Evolutionary conservation across 2,329 filamentous ascomycete species (phyloP).

Genomic region (Pestalotiopsis sp.): DNA sequence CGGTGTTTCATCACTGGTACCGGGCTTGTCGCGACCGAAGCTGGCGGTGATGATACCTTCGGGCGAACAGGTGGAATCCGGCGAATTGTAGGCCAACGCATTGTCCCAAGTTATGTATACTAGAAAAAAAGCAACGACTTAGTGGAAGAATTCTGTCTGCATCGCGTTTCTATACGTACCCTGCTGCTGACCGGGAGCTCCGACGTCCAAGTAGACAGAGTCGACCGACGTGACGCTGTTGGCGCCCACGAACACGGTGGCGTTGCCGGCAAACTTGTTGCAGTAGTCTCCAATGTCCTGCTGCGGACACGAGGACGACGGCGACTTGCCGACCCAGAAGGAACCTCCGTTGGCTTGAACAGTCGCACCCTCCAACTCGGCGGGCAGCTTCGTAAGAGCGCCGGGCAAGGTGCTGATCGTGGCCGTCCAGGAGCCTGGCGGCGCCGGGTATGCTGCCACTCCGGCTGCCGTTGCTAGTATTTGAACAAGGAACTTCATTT

Average conservation of each 20-base stretch:
- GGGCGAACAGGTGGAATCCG: neutral
- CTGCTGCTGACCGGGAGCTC: neutral
- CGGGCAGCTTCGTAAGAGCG: neutral
- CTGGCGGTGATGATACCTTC: neutral
- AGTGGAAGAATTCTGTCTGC: neutral
- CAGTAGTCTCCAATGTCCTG: neutral
- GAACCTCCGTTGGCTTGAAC: neutral
- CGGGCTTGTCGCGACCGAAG: neutral
- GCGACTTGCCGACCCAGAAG: neutral
- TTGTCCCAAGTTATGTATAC: neutral
- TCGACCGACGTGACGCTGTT: neutral
- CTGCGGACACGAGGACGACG: neutral
- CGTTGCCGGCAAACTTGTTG: neutral
- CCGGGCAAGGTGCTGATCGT: neutral
- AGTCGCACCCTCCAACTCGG: neutral
- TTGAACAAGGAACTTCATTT: neutral
- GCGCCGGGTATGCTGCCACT: neutral
- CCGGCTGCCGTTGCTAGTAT: neutral
- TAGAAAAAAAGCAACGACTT: neutral
- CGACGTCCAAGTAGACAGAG: neutral
- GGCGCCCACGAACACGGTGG: neutral
- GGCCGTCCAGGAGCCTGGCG: neutral
- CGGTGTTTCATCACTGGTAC: neutral
- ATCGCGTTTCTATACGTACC: neutral
- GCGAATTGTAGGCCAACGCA: neutral